These are phyloP conservation scores for Suhomyces xylopsoci DNA, from an alignment of 805 yeast species.

Conservation along the genomic window DNA sequence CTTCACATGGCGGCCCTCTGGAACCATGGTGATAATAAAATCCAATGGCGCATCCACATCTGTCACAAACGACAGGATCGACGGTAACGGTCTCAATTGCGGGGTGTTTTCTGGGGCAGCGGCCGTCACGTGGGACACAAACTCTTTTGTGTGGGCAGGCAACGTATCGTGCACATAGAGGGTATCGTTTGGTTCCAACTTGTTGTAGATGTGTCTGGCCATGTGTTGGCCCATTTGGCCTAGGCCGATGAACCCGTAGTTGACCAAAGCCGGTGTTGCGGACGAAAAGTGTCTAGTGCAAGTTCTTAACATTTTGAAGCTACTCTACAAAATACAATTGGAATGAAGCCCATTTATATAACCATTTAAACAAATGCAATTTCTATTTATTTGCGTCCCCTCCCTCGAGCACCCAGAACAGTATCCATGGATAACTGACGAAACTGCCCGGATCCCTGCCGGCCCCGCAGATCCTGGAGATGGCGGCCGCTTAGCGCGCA, in stretches of 20 bases:
- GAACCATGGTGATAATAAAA: slow-evolving; percentile 50
- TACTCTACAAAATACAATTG: neutral
- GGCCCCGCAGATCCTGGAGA: neutral
- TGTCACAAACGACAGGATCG: slow-evolving; percentile 25
- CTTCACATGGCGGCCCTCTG: slow-evolving; percentile 50
- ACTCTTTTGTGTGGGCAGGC: slow-evolving; percentile 23
- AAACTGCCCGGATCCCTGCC: neutral
- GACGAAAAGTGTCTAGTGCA: slow-evolving; percentile 6
- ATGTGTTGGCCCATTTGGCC: slow-evolving; percentile 58
- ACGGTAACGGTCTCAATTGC: slow-evolving; percentile 16
- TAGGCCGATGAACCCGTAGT: slow-evolving; percentile 53
- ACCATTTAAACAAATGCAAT: neutral
- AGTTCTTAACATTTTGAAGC: slow-evolving; percentile 2
- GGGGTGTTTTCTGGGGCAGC: slow-evolving; percentile 21
- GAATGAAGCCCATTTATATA: neutral
- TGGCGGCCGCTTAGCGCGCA: neutral
- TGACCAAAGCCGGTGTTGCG: slow-evolving; percentile 9
- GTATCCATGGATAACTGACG: neutral
- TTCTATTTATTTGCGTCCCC: neutral
- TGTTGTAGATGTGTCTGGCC: slow-evolving; percentile 48
- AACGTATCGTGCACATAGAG: slow-evolving; percentile 45
- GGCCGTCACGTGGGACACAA: slow-evolving; percentile 21
- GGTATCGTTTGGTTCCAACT: slow-evolving; percentile 35
- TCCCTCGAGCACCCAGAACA: neutral
- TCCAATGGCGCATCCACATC: slow-evolving; percentile 35